Conservation (phyloP, 352 stramenopile species). For the Globisporangium viniferum region DNA sequence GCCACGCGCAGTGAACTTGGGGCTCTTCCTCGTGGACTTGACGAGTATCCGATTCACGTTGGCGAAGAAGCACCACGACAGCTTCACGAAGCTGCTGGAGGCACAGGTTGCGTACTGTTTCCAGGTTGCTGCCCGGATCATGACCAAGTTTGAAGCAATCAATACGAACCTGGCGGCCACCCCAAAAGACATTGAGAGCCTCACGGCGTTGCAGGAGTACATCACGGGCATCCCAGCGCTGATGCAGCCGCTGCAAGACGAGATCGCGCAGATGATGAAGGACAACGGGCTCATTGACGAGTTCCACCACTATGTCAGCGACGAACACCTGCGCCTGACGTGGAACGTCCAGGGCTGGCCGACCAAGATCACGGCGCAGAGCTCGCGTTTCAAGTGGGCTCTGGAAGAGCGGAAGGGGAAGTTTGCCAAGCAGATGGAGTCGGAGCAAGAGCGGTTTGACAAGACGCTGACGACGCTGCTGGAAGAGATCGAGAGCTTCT, state of each 20-base stretch:
- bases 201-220: slow-evolving; percentile 88
- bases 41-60: slow-evolving; percentile 74
- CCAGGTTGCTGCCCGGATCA: slow-evolving; percentile 55
- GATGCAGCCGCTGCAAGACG: slow-evolving; percentile 73
- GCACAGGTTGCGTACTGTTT: slow-evolving; percentile 70
- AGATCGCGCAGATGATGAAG: slow-evolving; percentile 77
- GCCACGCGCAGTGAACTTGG: slow-evolving; percentile 61
- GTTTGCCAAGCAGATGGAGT: slow-evolving; percentile 93
- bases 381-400: slow-evolving; percentile 64
- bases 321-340: slow-evolving; percentile 82
- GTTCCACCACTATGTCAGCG: slow-evolving; percentile 79
- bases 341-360: slow-evolving; percentile 91
- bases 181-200: slow-evolving; percentile 90
- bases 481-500: slow-evolving; percentile 89
- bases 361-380: slow-evolving; percentile 85
- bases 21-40: slow-evolving; percentile 76
- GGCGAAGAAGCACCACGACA: slow-evolving; percentile 77
- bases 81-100: slow-evolving; percentile 68
- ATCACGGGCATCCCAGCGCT: slow-evolving; percentile 69
- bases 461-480: slow-evolving; percentile 78
- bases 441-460: slow-evolving; percentile 91
- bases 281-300: slow-evolving; percentile 82
- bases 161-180: slow-evolving; percentile 73
- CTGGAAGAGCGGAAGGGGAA: slow-evolving; percentile 82
- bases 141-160: slow-evolving; percentile 86